Conservation (phyloP, 495 filamentous ascomycete genomes). For the Penicillium paradoxum region DNA sequence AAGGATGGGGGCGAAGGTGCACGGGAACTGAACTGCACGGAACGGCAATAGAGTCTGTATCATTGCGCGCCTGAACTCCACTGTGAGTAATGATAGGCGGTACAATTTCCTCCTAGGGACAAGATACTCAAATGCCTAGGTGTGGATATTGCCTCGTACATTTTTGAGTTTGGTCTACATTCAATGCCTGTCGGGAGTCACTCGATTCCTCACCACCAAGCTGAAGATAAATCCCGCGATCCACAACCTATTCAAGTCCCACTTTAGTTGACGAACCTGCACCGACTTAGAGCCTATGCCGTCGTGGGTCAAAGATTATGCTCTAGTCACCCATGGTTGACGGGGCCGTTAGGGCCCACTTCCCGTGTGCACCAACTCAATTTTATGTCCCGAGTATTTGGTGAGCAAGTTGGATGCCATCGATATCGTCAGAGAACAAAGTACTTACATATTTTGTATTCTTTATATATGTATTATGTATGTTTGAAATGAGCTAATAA, state of each 20-base stretch:
- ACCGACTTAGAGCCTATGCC: too few relatives aligned
- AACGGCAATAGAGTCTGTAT: not conserved
- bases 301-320: not conserved
- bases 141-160: constrained; percentile 8
- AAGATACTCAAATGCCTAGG: not conserved
- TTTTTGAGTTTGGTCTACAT: not conserved
- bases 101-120: not conserved
- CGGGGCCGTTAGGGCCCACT: constrained; percentile 5
- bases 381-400: not conserved
- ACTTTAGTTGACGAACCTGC: not conserved
- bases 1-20: not conserved
- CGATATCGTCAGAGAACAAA: not conserved
- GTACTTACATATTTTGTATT: too few relatives aligned
- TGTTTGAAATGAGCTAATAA: too few relatives aligned
- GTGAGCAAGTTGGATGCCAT: not conserved
- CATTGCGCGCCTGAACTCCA: not conserved
- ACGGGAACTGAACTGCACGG: not conserved
- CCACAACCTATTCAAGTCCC: not conserved
- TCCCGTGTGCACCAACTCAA: not conserved
- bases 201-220: not conserved
- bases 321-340: not conserved
- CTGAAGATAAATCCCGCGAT: not conserved
- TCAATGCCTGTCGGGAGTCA: not conserved
- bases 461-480: too few relatives aligned
- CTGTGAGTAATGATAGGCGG: constrained; percentile 2